Base-by-base conservation (phyloP, 306 rosid genomes). In the Elaeagnus macrophylla region DNA sequence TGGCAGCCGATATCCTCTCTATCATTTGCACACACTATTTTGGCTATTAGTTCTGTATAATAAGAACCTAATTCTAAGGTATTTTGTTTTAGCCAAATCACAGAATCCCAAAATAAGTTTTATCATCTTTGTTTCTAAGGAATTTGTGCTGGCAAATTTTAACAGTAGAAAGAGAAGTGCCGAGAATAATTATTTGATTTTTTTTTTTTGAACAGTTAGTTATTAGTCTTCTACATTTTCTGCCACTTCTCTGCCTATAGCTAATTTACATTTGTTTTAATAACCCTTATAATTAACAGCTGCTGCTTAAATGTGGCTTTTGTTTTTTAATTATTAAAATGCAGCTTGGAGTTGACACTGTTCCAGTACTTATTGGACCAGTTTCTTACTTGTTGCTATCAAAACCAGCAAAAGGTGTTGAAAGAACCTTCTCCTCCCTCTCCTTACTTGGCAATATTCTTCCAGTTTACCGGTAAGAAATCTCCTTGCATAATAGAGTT, bases 341-440 rank as follows among this genome's bases (percentile, higher is more conserved):
- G 77, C 84, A 87, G 95, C 81, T 81, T 44, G 89, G 95, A 74
- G 45, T 87, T 56, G 77, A 81, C 56, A 87, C 94, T 0, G 67
- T 83, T 51, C 95, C 94, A 11, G 89, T 87, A 49, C 89, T 87
- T 56, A 64, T 87, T 43, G 95, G 95, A 15, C 95, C 95, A 38
- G 84, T 87, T 38, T 87, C 95, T 7, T 87, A 76, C 77, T 71
- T 87, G 77, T 72, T 87, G 82, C 79, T 87, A 39, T 83, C 94
- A 19, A 87, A 87, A 75, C 86, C 89, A 45, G 82, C 89, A 9
- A 83, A 84, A 72, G 93, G 93, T 32, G 79, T 75, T 61, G 81
- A 83, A 62, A 84, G 72, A 55, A 71, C 86, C 41, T 83, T 87
- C 58, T 57, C 81, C 48, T 77, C 74, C 16, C 76, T 83, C 43